These are phyloP conservation scores for Thinopyrum obtusiflorum DNA, from an alignment of 202 grass and related monocot species.

Conservation along the genomic window DNA sequence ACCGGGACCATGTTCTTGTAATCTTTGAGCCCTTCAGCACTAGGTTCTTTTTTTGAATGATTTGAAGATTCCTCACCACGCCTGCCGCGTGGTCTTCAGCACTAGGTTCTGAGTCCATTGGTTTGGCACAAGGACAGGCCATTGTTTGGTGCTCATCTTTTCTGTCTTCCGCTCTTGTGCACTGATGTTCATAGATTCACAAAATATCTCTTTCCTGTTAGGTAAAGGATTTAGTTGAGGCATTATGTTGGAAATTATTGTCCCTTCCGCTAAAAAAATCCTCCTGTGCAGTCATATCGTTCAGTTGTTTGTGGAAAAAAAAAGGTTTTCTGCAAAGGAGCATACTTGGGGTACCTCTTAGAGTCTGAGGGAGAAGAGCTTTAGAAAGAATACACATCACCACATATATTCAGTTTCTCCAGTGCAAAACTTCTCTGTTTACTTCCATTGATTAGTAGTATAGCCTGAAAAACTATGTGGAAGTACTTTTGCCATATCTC, in stretches of 20 bases:
- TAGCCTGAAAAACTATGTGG: background rate
- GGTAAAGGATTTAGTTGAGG: background rate
- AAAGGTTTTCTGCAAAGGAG: background rate
- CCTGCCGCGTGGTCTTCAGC: background rate
- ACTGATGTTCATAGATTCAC: too few species aligned
- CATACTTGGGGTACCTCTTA: background rate
- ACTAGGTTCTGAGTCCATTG: background rate
- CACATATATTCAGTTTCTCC: constrained; percentile 15
- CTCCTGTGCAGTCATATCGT: background rate
- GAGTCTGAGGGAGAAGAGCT: background rate
- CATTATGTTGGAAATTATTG: background rate
- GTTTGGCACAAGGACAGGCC: background rate
- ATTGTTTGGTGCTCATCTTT: background rate
- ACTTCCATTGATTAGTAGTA: background rate
- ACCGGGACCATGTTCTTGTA: background rate
- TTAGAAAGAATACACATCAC: background rate
- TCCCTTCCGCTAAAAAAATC: background rate
- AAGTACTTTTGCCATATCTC: background rate
- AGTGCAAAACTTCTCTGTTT: background rate
- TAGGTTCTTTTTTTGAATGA: background rate
- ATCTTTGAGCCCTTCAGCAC: background rate
- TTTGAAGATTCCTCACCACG: too few species aligned
- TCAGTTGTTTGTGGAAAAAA: background rate
- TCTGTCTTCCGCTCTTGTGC: background rate
- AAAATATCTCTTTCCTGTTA: background rate